Evolutionary conservation across 164 flowering plant species (phyloP), one percentile per base, ranked within the genome.

Genomic region (Magnolia officinalis): DNA sequence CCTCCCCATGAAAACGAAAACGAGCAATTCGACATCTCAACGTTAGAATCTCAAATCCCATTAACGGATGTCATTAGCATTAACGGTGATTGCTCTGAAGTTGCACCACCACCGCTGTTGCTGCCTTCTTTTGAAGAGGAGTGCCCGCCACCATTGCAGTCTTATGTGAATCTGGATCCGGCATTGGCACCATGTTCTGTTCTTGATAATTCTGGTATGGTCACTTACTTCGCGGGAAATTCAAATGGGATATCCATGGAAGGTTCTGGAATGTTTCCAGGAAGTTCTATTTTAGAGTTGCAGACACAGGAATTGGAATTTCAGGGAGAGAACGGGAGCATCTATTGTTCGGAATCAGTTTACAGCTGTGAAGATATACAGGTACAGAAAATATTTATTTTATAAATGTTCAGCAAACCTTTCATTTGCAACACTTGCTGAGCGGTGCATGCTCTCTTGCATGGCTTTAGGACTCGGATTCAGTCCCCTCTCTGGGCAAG

Each of bases 291-390:
- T 55, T 55, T 16, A 16, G 61, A 55, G 23, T 8, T 91, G 70
- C 90, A 84, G 13, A 74, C 84, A 13, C 93, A 87, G 52, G 98
- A 92, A 6, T 58, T 89, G 82, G 96, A 94, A 1, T 88, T 72
- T 71, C 95, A 88, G 71, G 94, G 90, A 37, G 97, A 90, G 68
- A 86, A 78, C 74, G 85, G 84, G 67, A 91, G 90, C 20, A 73
- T 91, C 51, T 89, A 80, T 75, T 81, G 86, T 67, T 81, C 91
- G 4, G 91, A 92, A 69, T 76, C 90, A 1, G 52, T 83, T 59
- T 88, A 83, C 21, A 88, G 85, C 75, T 75, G 90, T 0, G 81
- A 83, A 63, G 84, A 84, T 14, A 73, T 82, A 51, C 86, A 82
- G 83, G 85, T 81, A 78, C n/a, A 8, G 16, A 52, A 49, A 50